A percentile compares a stretch with the other conserved stretches of the same genome.
phyloP scores from a whole-genome alignment of 805 yeast genomes.

The Metschnikowia drakensbergensis region DNA sequence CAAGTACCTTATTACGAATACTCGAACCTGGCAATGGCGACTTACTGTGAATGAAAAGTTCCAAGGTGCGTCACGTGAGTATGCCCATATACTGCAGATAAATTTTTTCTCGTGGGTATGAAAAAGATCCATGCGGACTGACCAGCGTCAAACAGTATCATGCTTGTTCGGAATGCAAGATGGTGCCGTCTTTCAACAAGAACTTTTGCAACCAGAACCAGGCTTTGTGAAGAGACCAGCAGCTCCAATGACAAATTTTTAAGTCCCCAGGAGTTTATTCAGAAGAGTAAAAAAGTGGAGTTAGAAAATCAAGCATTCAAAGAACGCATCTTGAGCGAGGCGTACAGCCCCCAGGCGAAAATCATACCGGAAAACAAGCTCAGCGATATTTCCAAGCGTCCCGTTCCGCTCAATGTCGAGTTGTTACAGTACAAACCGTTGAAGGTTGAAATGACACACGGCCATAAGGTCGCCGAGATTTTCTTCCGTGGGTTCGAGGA shows the following conservation, averaged over 20 bases:
- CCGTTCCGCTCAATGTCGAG: constrained; percentile 82
- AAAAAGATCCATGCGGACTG: not conserved
- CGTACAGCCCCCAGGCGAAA: constrained; percentile 31
- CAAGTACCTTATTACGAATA: too few species aligned
- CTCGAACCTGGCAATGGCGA: not conserved
- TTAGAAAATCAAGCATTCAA: constrained; percentile 26
- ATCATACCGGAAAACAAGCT: constrained; percentile 20
- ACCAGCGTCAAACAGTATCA: not conserved
- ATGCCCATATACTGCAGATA: not conserved
- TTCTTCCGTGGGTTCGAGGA: constrained; percentile 69
- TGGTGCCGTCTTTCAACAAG: constrained; percentile 6
- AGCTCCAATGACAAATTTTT: constrained; percentile 15
- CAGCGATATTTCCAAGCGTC: constrained; percentile 34
- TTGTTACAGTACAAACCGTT: constrained; percentile 79
- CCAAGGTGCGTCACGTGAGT: not conserved
- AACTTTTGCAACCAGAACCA: constrained; percentile 5
- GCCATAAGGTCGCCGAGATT: constrained; percentile 74
- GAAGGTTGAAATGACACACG: constrained; percentile 60
- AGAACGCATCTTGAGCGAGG: constrained; percentile 25
- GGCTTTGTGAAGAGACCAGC: not conserved
- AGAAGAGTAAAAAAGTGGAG: constrained; percentile 23
- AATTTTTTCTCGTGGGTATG: constrained; percentile 2
- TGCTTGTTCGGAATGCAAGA: constrained; percentile 9
- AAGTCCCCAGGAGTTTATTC: constrained; percentile 33
- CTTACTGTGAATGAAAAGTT: not conserved